Percentiles rank a stretch among this genome's conserved stretches.
Evolutionary conservation across 495 filamentous ascomycete genomes (phyloP).

Genomic region (Xylaria venustula): DNA sequence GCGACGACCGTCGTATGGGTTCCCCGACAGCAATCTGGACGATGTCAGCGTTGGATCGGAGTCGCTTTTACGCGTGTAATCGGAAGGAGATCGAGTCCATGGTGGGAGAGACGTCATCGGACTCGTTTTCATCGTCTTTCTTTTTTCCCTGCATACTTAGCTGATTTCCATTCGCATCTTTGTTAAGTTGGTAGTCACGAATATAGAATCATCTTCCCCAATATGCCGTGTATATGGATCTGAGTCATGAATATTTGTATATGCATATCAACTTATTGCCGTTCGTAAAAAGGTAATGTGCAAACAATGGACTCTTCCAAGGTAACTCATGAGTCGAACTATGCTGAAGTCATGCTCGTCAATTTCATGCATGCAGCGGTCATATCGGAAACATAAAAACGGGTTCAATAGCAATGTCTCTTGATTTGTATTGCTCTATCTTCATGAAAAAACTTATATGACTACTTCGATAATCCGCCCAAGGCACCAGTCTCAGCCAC

Average conservation of each 20-base stretch:
- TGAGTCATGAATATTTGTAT: neutral
- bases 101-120: constrained; percentile 53
- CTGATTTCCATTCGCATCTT: neutral
- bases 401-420: neutral
- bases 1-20: constrained; percentile 22
- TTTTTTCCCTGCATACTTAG: neutral
- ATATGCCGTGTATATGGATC: neutral
- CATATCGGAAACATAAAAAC: no score
- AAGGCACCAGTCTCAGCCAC: no score
- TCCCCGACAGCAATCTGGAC: constrained; percentile 49
- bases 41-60: constrained; percentile 11
- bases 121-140: constrained; percentile 20
- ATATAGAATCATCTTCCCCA: constrained; percentile 3
- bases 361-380: no score
- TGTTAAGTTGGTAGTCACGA: constrained; percentile 2
- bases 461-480: no score
- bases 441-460: neutral
- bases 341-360: no score
- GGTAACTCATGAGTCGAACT: no score
- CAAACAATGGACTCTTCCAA: no score
- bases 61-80: constrained; percentile 1
- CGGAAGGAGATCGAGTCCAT: constrained; percentile 25
- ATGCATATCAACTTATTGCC: neutral
- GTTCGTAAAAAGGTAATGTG: no score
- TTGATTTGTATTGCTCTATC: constrained; percentile 6